Evolutionary conservation across 169 alveolate genomes (phyloP), one percentile per base, ranked within the genome.

Genomic region (Miamiensis avidus): DNA sequence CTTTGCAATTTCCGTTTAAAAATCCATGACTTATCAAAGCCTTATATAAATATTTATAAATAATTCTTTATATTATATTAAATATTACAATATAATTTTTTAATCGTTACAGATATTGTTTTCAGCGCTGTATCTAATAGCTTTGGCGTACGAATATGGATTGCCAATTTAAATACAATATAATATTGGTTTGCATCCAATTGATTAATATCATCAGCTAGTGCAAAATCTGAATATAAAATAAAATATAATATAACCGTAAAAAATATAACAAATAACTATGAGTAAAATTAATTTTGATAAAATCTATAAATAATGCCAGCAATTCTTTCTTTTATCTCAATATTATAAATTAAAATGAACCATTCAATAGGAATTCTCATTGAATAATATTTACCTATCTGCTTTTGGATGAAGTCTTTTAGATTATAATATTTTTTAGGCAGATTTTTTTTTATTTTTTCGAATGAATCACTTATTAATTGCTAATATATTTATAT

Each of bases 381-480:
- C 31, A 31, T 29, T 76, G 25, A 0, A 76, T 76, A 0, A 4
- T 31, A 29, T n/a, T 78, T 78, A 78, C 84, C 29, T 49, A 29
- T 33, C 49, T 29, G 29, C 64, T 79, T 65, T 28, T 79, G 31
- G 16, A 79, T 49, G 4, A 49, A 72, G 20, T 79, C 84, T 79
- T 79, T 79, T 25, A 49, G 31, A 34, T 34, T 74, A 0, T n/a
- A 25, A 65, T 79, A 79, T 29, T 79, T 79, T 79, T 79, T 79
- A 16, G 84, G 84, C 29, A 79, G n/a, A 65, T 79, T 79, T 72
- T 79, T 79, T 64, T 65, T 34, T 65, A 79, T 79, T 49, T 79
- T 79, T 65, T 79, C 84, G 29, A 79, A 79, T 16, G 75, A 49
- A n/a, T n/a, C 65, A 0, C 31, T 49, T 4, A 79, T 29, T 25